A percentile compares a stretch with the other conserved stretches of the same genome.
Conservation (phyloP, 202 grass and related monocot genomes). For the Saccharum hybrid region DNA sequence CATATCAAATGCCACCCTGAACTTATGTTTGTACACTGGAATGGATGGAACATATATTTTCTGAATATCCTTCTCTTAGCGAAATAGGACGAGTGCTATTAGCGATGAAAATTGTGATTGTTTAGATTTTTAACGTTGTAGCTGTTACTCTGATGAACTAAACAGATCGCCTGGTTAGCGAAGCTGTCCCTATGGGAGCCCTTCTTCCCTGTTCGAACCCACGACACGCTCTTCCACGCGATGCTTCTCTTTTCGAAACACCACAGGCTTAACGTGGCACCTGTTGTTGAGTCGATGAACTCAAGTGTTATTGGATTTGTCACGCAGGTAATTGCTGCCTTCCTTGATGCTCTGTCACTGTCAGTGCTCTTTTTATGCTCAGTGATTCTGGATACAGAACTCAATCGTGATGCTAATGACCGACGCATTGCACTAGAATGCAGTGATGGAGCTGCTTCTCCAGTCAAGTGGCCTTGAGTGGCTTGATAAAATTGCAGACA, state of each 20-base stretch:
- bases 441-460: conserved; percentile 60
- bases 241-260: conserved; percentile 69
- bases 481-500: conserved; percentile 63
- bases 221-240: conserved; percentile 59
- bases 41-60: background rate
- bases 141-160: conserved; percentile 12
- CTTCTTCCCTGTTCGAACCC: conserved; percentile 64
- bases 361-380: background rate
- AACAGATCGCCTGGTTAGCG: conserved; percentile 60
- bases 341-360: background rate
- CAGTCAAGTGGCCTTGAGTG: conserved; percentile 61
- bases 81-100: background rate
- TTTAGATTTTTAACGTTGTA: background rate
- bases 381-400: background rate
- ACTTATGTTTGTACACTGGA: background rate
- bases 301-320: conserved; percentile 51
- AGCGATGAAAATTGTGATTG: background rate
- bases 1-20: background rate
- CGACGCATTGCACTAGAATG: conserved; percentile 37
- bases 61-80: background rate
- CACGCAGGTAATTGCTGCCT: conserved; percentile 49
- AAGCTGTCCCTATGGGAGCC: conserved; percentile 62
- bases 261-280: conserved; percentile 58
- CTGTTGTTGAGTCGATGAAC: conserved; percentile 52
- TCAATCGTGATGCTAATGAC: background rate